phyloP scores from a whole-genome alignment of 345 rosid species.

The Erucastrum elatum region DNA sequence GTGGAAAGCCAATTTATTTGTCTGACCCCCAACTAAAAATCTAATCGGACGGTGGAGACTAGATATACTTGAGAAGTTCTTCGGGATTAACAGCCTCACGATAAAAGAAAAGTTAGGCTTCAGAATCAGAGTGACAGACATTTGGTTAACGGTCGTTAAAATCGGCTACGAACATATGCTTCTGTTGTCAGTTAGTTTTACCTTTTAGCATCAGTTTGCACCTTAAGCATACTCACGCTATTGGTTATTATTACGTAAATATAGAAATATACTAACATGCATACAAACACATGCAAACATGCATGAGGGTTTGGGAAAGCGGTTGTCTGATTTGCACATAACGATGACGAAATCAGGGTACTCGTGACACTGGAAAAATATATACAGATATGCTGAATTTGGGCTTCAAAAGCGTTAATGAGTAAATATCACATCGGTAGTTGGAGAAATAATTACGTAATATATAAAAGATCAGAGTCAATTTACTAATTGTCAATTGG shows the following conservation, averaged over 20 bases:
- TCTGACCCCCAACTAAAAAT: not conserved
- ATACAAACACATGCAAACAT: constrained; percentile 17
- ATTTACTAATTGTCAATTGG: too few species aligned
- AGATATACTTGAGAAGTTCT: not conserved
- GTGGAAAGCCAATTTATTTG: constrained; percentile 1
- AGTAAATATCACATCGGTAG: too few species aligned
- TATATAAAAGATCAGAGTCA: too few species aligned
- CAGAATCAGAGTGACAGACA: constrained; percentile 24
- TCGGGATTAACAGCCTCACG: constrained; percentile 17
- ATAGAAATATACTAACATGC: constrained; percentile 15
- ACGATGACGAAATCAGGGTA: not conserved
- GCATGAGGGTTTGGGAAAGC: not conserved
- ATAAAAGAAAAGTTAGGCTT: constrained; percentile 10
- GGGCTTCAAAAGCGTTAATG: not conserved
- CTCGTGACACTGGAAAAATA: not conserved
- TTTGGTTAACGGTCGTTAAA: constrained; percentile 24
- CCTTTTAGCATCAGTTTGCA: not conserved
- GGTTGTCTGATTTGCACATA: constrained; percentile 22
- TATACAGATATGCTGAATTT: not conserved
- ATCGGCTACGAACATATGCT: constrained; percentile 25
- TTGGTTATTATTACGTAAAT: constrained; percentile 14
- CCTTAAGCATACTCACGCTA: constrained; percentile 3
- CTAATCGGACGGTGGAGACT: constrained; percentile 26
- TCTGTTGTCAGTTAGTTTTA: constrained; percentile 19
- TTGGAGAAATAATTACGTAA: too few species aligned